Percentiles rank a stretch among this genome's conserved stretches.
Conservation (phyloP, 2,329 filamentous ascomycete genomes). For the Aaosphaeria pasadenensis region DNA sequence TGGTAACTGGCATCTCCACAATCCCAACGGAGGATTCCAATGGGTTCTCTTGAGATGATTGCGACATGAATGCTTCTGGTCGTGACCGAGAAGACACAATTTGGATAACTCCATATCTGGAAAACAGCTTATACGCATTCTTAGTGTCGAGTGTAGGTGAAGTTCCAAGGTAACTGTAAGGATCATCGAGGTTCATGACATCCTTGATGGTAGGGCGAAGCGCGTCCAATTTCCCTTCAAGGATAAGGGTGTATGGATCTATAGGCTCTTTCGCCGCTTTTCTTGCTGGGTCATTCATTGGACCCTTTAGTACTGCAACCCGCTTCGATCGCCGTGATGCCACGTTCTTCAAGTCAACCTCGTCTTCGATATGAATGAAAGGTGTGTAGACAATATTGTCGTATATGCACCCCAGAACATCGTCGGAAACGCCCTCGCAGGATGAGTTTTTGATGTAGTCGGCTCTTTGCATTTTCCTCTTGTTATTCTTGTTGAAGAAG, state of each 20-base stretch:
- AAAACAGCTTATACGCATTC: conserved; percentile 83
- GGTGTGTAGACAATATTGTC: conserved; percentile 98
- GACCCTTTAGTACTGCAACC: conserved; percentile 48
- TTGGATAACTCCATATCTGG: conserved; percentile 86
- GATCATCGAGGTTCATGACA: conserved; percentile 88
- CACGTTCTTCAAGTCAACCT: conserved; percentile 74
- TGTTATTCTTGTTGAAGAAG: conserved; percentile 99
- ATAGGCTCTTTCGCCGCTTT: conserved; percentile 76
- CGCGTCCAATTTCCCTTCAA: conserved; percentile 82
- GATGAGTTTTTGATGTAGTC: conserved; percentile 96
- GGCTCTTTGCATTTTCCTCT: conserved; percentile 94
- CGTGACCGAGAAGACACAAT: conserved; percentile 92
- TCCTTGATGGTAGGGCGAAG: conserved; percentile 84
- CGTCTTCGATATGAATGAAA: conserved; percentile 96
- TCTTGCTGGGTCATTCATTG: conserved; percentile 66
- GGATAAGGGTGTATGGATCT: conserved; percentile 90
- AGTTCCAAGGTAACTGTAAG: conserved; percentile 83
- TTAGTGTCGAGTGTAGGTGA: conserved; percentile 73
- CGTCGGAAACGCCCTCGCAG: conserved; percentile 87
- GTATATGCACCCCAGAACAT: conserved; percentile 93
- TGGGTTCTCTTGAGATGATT: conserved; percentile 79
- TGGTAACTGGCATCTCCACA: conserved; percentile 96
- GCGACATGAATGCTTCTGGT: conserved; percentile 91
- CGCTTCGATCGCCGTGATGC: conserved; percentile 70
- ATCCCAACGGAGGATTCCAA: conserved; percentile 79